These are phyloP conservation scores for Bocquillonia castaneifolia DNA, from an alignment of 441 rosid genomes.

Conservation along the genomic window DNA sequence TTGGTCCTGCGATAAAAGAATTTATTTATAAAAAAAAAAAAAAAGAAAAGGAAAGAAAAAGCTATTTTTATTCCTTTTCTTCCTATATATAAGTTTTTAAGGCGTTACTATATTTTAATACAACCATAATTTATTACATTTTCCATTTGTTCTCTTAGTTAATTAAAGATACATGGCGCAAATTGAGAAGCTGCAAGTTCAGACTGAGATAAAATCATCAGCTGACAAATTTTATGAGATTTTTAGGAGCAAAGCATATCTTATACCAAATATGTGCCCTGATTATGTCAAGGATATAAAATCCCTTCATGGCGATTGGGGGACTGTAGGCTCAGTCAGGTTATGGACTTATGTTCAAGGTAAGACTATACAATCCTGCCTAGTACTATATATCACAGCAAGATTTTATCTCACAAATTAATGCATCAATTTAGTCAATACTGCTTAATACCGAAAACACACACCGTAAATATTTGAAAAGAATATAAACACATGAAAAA, in stretches of 20 bases:
- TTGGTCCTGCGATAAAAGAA: too few species aligned
- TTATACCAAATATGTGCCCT: slow-evolving; percentile 13
- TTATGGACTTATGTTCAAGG: slow-evolving; percentile 13
- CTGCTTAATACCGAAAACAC: too few species aligned
- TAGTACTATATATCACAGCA: too few species aligned
- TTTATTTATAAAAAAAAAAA: too few species aligned
- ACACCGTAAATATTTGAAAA: too few species aligned
- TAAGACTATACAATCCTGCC: background rate
- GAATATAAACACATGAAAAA: background rate
- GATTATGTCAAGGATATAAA: slow-evolving; percentile 4
- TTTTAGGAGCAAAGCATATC: slow-evolving; percentile 3
- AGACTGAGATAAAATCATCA: slow-evolving; percentile 5
- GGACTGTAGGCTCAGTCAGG: slow-evolving; percentile 7
- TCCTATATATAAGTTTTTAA: background rate
- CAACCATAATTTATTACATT: background rate
- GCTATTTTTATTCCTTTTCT: background rate
- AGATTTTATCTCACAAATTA: too few species aligned
- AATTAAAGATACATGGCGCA: slow-evolving; percentile 3
- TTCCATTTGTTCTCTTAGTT: background rate
- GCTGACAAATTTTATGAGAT: slow-evolving; percentile 11
- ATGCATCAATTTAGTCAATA: too few species aligned
- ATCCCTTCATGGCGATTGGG: slow-evolving; percentile 14
- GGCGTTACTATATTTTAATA: background rate
- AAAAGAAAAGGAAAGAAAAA: too few species aligned
- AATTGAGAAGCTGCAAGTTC: slow-evolving; percentile 1